phyloP scores from a whole-genome alignment of 192 early-diverging fungal species.

The Borealophlyctis nickersoniae region DNA sequence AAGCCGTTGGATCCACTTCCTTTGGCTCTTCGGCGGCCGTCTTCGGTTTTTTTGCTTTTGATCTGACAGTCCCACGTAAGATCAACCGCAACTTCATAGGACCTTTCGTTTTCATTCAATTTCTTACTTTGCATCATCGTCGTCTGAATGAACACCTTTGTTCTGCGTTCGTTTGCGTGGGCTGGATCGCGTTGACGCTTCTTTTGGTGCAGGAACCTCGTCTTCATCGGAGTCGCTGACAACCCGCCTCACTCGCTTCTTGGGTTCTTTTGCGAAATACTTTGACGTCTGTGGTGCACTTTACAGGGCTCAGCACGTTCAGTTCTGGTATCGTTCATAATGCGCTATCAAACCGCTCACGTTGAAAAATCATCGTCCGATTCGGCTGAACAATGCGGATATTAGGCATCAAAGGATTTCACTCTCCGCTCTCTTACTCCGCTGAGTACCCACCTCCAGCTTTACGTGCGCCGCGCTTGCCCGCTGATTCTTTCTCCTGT shows the following conservation, averaged over 20 bases:
- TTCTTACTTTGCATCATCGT: not conserved
- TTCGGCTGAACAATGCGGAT: not conserved
- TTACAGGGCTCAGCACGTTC: too few species aligned
- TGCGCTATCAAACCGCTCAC: too few species aligned
- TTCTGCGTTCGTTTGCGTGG: not conserved
- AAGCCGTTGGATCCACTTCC: slow-evolving; percentile 11
- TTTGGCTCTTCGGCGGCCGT: not conserved
- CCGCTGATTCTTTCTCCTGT: not conserved
- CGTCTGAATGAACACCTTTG: not conserved
- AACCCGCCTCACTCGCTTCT: not conserved
- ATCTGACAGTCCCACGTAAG: not conserved
- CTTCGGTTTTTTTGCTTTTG: not conserved
- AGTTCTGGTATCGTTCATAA: too few species aligned
- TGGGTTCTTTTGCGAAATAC: slow-evolving; percentile 7
- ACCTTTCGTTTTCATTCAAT: not conserved
- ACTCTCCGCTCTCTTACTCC: not conserved
- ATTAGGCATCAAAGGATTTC: not conserved
- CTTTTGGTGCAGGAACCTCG: not conserved
- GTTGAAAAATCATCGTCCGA: not conserved
- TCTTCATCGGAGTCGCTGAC: slow-evolving; percentile 20
- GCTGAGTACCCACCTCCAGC: not conserved
- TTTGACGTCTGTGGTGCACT: slow-evolving; percentile 1
- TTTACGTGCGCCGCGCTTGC: not conserved
- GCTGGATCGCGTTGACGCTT: not conserved
- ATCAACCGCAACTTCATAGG: not conserved